Base-by-base conservation (phyloP, 352 stramenopile genomes). In the Globisporangium okanoganense region DNA sequence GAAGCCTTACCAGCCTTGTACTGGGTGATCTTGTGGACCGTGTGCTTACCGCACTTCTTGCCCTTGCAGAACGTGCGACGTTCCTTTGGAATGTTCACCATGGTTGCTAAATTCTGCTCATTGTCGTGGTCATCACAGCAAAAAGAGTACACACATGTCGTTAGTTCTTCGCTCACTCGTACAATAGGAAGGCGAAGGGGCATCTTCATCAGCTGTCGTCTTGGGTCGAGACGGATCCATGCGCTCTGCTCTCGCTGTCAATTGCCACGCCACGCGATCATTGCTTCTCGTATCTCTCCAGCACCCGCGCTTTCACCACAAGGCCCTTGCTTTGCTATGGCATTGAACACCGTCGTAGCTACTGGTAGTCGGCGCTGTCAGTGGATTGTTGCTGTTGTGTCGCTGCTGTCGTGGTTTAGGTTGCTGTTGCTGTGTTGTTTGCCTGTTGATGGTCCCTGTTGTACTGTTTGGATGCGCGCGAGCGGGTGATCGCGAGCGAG, bases 11-110 rank as follows among this genome's bases (percentile, higher is more conserved):
- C 98, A 57, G 97, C 85, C 86, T 99, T 99, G 96, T 99, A 99
- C 87, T 99, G 98, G 52, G 97, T 99, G 54, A 99, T 97, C 90
- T 99, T 99, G 91, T 99, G 97, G 55, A 97, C 70, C 51, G 94
- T 97, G 85, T 99, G 98, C 90, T 99, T 99, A 65, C 89, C 85
- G 95, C 98, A 99, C 80, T 98, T 98, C 83, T 98, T 98, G 74
- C 83, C 90, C 83, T 98, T 98, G 87, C 98, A 99, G 75, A 92
- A 99, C 58, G 98, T 99, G 77, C 95, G 97, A 72, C 97, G 96
- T 94, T 99, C 97, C 84, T 99, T 99, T 70, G 98, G 98, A 76
- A 99, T 96, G 88, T 99, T 99, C 66, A 99, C 98, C 98, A 99
- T 99, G 82, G 87, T 90, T 92, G 82, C 81, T 92, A 79, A 78